Conservation (phyloP, 208 protist species). For the Leptomonas seymouri region DNA sequence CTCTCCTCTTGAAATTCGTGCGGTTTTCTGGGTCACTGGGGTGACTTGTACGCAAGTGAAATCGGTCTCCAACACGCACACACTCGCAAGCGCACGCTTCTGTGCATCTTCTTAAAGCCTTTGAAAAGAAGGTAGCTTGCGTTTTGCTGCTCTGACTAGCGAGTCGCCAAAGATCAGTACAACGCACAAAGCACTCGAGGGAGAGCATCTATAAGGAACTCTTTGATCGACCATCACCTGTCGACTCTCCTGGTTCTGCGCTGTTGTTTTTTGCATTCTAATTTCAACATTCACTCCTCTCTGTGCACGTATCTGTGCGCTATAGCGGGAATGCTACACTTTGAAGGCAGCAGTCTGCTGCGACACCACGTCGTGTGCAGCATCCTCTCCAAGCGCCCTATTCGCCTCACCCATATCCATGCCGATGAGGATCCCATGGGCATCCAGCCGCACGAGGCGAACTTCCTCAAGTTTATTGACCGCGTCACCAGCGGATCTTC, state of each 20-base stretch:
- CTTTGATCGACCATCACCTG: background rate
- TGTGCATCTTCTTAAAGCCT: too few relatives aligned
- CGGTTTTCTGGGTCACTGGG: too few relatives aligned
- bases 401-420: slow-evolving; percentile 75
- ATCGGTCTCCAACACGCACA: too few relatives aligned
- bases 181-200: too few relatives aligned
- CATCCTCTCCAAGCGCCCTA: slow-evolving; percentile 72
- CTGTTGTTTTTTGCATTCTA: background rate
- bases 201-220: background rate
- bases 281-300: background rate
- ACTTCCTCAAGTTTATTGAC: slow-evolving; percentile 94
- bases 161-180: too few relatives aligned
- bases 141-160: too few relatives aligned
- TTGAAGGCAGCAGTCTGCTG: slow-evolving; percentile 87
- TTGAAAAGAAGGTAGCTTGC: too few relatives aligned
- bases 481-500: slow-evolving; percentile 87
- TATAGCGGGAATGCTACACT: slow-evolving; percentile 58
- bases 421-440: slow-evolving; percentile 73
- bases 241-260: background rate
- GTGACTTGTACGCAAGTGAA: too few relatives aligned
- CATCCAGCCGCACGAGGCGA: slow-evolving; percentile 81
- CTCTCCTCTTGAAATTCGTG: too few relatives aligned
- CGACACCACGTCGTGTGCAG: slow-evolving; percentile 90
- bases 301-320: too few relatives aligned
- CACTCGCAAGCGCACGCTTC: too few relatives aligned